Evolutionary conservation across 78 protist genomes (phyloP).

Genomic region (Dictyostelium brefeldianum): DNA sequence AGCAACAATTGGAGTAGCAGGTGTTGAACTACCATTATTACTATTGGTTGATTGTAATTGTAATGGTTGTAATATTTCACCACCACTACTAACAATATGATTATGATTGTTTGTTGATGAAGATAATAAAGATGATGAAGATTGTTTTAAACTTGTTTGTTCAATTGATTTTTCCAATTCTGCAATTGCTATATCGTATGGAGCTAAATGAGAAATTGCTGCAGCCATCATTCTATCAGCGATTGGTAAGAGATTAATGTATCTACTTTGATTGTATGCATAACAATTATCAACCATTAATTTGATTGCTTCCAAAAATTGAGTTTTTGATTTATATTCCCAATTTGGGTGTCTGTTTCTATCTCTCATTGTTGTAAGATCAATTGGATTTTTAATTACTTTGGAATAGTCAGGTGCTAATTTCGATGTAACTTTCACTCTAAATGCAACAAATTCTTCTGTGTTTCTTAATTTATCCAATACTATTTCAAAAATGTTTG

Average conservation of each 20-base stretch:
- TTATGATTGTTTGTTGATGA: background rate
- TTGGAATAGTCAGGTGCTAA: slow-evolving; percentile 70
- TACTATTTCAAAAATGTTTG: slow-evolving; percentile 75
- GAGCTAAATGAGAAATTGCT: background rate
- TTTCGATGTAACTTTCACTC: slow-evolving; percentile 62
- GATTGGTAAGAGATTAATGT: slow-evolving; percentile 48
- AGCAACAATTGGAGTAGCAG: slow-evolving; percentile 47
- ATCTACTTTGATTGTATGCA: slow-evolving; percentile 53
- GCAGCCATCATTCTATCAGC: slow-evolving; percentile 20
- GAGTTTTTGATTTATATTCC: slow-evolving; percentile 74
- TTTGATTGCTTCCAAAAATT: slow-evolving; percentile 68
- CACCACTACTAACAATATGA: background rate
- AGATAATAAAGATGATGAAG: background rate
- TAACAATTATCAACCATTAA: slow-evolving; percentile 64
- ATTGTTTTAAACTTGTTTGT: background rate
- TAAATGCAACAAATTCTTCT: slow-evolving; percentile 54
- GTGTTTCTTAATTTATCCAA: slow-evolving; percentile 44
- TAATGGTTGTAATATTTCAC: background rate
- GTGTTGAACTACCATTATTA: slow-evolving; percentile 13
- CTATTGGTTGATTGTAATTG: background rate
- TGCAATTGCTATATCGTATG: background rate
- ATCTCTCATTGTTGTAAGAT: slow-evolving; percentile 77
- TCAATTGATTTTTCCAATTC: slow-evolving; percentile 56
- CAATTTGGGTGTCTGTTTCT: slow-evolving; percentile 33
- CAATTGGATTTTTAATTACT: slow-evolving; percentile 82